Evolutionary conservation across 164 flowering plant genomes (phyloP).

Genomic region (Houttuynia cordata): DNA sequence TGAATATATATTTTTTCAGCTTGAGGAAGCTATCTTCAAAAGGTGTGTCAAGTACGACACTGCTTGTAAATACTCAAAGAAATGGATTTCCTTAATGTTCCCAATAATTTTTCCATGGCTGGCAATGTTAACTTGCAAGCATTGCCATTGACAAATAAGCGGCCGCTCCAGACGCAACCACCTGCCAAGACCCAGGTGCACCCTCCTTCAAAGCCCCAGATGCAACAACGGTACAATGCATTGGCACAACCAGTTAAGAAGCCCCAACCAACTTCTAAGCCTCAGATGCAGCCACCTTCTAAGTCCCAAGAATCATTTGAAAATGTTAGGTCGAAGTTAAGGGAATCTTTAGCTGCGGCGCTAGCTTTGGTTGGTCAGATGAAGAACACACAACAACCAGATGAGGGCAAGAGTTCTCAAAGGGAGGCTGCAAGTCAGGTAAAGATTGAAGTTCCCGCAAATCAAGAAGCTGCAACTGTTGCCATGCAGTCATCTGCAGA

Average conservation of each 20-base stretch:
- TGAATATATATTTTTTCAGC: not conserved
- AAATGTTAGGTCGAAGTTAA: slow-evolving; percentile 69
- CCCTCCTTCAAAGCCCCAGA: not conserved
- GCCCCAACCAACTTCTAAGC: not conserved
- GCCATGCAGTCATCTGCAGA: slow-evolving; percentile 10
- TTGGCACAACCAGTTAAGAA: too few relatives aligned
- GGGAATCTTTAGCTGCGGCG: slow-evolving; percentile 68
- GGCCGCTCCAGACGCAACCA: slow-evolving; percentile 1
- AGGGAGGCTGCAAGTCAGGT: slow-evolving; percentile 10
- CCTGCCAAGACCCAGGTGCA: not conserved
- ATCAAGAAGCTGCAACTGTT: slow-evolving; percentile 13
- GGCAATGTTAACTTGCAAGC: slow-evolving; percentile 32
- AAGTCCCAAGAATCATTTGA: slow-evolving; percentile 36
- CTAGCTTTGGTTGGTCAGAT: slow-evolving; percentile 40
- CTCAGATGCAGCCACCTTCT: slow-evolving; percentile 13
- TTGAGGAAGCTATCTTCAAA: not conserved
- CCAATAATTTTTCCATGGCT: slow-evolving; percentile 2
- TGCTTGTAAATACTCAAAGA: not conserved
- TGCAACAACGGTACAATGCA: not conserved
- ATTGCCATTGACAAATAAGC: slow-evolving; percentile 20
- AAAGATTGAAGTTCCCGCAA: not conserved
- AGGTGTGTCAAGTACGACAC: not conserved
- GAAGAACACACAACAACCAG: slow-evolving; percentile 3
- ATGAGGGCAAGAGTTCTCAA: slow-evolving; percentile 15
- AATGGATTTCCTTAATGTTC: not conserved